Percentiles rank a stretch among this genome's conserved stretches.
These are phyloP conservation scores for Populus pruinosa DNA, from an alignment of 345 rosid genomes.

Conservation along the genomic window DNA sequence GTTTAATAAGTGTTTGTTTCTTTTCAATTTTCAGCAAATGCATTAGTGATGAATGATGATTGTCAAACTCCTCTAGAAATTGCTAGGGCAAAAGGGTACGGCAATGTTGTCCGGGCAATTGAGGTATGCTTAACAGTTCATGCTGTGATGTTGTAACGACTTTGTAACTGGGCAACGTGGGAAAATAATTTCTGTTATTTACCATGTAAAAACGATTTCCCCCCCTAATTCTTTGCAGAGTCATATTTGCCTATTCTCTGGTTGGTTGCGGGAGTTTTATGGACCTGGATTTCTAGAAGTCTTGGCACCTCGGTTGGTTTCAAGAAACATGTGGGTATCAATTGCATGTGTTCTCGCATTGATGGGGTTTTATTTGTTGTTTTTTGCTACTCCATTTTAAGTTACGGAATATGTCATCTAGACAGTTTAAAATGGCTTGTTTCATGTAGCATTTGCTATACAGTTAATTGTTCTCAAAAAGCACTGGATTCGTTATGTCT, in stretches of 20 bases:
- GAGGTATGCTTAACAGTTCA: slow-evolving; percentile 49
- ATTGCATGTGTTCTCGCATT: slow-evolving; percentile 9
- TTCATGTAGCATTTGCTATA: not conserved
- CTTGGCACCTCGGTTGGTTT: slow-evolving; percentile 75
- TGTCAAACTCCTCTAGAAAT: slow-evolving; percentile 86
- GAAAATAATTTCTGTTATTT: slow-evolving; percentile 1
- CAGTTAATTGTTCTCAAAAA: not conserved
- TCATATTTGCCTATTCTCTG: slow-evolving; percentile 83
- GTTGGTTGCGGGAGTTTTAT: slow-evolving; percentile 87
- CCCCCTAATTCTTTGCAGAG: slow-evolving; percentile 38
- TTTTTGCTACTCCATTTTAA: slow-evolving; percentile 1
- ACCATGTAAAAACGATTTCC: not conserved
- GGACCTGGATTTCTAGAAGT: slow-evolving; percentile 84
- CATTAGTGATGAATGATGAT: slow-evolving; percentile 79
- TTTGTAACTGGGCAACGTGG: not conserved
- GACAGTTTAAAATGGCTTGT: not conserved
- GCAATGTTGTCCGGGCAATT: slow-evolving; percentile 71
- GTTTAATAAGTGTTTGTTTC: not conserved
- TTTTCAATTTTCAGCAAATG: slow-evolving; percentile 56
- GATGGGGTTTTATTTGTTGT: not conserved
- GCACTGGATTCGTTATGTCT: not conserved
- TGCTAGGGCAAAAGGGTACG: slow-evolving; percentile 75
- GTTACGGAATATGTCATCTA: not conserved
- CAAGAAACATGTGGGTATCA: slow-evolving; percentile 78
- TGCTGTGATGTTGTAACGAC: not conserved